Evolutionary conservation across 257 asterid species (phyloP).

Genomic region (Eustoma russellianum): DNA sequence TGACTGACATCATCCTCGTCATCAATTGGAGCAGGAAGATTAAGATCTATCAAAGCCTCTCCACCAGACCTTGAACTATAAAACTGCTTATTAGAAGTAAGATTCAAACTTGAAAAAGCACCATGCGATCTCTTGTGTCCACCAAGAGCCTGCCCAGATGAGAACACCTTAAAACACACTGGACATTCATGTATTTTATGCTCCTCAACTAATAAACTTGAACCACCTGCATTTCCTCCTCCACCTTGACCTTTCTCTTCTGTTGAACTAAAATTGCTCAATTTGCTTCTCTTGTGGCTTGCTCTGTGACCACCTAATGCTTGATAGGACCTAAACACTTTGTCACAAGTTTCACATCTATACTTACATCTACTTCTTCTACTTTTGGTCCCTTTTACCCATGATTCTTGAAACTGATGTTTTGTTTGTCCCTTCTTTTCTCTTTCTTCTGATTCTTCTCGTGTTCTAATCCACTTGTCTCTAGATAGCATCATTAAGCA

Average conservation of each 20-base stretch:
- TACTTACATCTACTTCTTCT: slow-evolving; percentile 39
- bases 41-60: slow-evolving; percentile 59
- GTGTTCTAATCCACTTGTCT: slow-evolving; percentile 47
- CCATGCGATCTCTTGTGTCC: slow-evolving; percentile 93
- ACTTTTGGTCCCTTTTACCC: slow-evolving; percentile 19
- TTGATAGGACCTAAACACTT: slow-evolving; percentile 64
- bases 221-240: neutral
- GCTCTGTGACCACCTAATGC: slow-evolving; percentile 95
- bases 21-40: slow-evolving; percentile 63
- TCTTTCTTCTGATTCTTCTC: slow-evolving; percentile 6
- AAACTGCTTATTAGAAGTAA: slow-evolving; percentile 4
- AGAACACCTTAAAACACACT: slow-evolving; percentile 55
- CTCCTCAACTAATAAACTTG: slow-evolving; percentile 19
- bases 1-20: slow-evolving; percentile 60
- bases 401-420: slow-evolving; percentile 20
- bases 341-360: slow-evolving; percentile 69
- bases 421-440: slow-evolving; percentile 7
- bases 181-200: slow-evolving; percentile 69
- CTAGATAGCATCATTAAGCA: slow-evolving; percentile 75
- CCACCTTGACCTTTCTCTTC: too few species aligned
- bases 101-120: slow-evolving; percentile 17
- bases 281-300: slow-evolving; percentile 65
- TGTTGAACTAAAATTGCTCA: slow-evolving; percentile 2
- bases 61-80: slow-evolving; percentile 15
- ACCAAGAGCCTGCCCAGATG: slow-evolving; percentile 91